phyloP scores from a whole-genome alignment of 441 rosid species.

The Populus hybrid region DNA sequence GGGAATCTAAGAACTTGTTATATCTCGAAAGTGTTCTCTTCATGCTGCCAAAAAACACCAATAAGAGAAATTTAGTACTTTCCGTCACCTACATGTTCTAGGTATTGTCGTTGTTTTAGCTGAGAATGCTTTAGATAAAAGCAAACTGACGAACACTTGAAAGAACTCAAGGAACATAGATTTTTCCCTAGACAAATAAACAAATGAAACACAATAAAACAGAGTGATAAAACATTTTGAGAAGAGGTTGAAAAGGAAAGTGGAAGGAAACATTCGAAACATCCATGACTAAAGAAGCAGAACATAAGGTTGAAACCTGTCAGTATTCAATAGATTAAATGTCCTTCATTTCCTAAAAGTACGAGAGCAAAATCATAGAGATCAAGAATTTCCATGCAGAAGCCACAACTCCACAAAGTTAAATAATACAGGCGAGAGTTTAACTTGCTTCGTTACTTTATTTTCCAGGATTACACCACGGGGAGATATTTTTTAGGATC shows the following conservation, averaged over 20 bases:
- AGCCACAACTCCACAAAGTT: not conserved
- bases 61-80: slow-evolving; percentile 1
- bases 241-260: not conserved
- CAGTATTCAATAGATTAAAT: not conserved
- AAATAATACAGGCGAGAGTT: not conserved
- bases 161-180: not conserved
- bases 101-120: not conserved
- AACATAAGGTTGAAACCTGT: not conserved
- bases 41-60: slow-evolving; percentile 51
- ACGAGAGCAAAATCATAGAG: not conserved
- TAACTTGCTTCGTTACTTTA: not conserved
- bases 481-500: not conserved
- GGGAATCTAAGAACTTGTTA: slow-evolving; percentile 46
- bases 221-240: not conserved
- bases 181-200: not conserved
- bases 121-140: not conserved
- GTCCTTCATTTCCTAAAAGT: not conserved
- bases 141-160: not conserved
- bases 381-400: not conserved
- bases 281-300: not conserved
- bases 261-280: not conserved
- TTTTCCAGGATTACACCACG: not conserved
- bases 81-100: not conserved
- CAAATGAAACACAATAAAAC: not conserved
- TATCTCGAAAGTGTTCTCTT: slow-evolving; percentile 77